Evolutionary conservation across 345 rosid species (phyloP).

Genomic region (Dovyalis caffra): DNA sequence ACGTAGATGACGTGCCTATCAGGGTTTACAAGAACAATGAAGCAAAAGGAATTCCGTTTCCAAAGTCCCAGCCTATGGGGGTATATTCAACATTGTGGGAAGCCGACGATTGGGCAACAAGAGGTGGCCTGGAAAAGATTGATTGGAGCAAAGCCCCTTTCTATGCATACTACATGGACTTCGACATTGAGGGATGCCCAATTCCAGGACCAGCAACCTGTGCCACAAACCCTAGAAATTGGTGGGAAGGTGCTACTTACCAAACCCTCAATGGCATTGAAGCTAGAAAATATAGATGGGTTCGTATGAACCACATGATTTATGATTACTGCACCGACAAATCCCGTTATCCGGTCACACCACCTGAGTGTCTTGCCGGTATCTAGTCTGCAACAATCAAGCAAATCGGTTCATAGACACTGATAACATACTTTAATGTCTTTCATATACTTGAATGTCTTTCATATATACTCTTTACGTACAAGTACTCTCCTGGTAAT

Average conservation of each 20-base stretch:
- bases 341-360: constrained; percentile 71
- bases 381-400: constrained; percentile 26
- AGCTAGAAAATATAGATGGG: constrained; percentile 85
- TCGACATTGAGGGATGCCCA: constrained; percentile 84
- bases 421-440: constrained; percentile 4
- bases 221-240: constrained; percentile 54
- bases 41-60: constrained; percentile 62
- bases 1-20: constrained; percentile 75
- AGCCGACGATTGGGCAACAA: constrained; percentile 97
- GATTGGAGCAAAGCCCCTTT: constrained; percentile 93
- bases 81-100: constrained; percentile 93
- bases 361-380: constrained; percentile 76
- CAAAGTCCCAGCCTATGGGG: constrained; percentile 79
- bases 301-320: constrained; percentile 86
- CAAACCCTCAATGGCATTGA: constrained; percentile 65
- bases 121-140: constrained; percentile 91
- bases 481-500: constrained; percentile 10
- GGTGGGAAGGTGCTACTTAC: constrained; percentile 78
- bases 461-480: not conserved
- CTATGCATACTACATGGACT: constrained; percentile 76
- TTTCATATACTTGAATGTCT: not conserved
- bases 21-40: constrained; percentile 87
- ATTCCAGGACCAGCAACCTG: constrained; percentile 75
- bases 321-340: constrained; percentile 85
- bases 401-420: not conserved